phyloP scores from a whole-genome alignment of 306 rosid genomes.

The Quercus ilex region DNA sequence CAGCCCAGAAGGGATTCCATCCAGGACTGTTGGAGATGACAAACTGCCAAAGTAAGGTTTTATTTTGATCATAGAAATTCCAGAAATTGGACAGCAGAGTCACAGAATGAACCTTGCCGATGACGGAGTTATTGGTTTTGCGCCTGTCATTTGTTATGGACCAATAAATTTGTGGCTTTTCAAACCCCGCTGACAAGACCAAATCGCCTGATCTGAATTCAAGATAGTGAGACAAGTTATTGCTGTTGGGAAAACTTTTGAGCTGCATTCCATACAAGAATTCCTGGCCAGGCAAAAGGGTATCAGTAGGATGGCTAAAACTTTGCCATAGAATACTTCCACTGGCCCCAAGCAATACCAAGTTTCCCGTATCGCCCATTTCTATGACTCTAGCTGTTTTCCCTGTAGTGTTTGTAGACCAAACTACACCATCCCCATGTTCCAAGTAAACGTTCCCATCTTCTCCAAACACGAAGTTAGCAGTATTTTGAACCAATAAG shows the following conservation, averaged over 20 bases:
- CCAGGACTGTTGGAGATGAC: slow-evolving; percentile 11
- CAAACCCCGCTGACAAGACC: slow-evolving; percentile 34
- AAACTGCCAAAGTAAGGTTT: slow-evolving; percentile 32
- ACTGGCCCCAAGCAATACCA: slow-evolving; percentile 29
- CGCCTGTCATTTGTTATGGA: slow-evolving; percentile 25
- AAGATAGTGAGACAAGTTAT: slow-evolving; percentile 26
- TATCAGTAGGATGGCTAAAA: slow-evolving; percentile 38
- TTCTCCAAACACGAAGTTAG: slow-evolving; percentile 22
- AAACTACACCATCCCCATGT: background rate
- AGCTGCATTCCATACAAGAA: slow-evolving; percentile 37
- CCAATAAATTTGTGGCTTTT: slow-evolving; percentile 40
- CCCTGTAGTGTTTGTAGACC: slow-evolving; percentile 33
- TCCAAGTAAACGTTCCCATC: slow-evolving; percentile 25
- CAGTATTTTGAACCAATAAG: background rate
- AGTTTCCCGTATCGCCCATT: slow-evolving; percentile 34
- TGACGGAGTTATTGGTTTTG: slow-evolving; percentile 16
- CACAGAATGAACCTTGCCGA: slow-evolving; percentile 17
- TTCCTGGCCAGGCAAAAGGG: slow-evolving; percentile 38
- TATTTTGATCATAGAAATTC: slow-evolving; percentile 30
- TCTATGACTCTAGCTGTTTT: slow-evolving; percentile 26
- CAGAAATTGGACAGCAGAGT: slow-evolving; percentile 22
- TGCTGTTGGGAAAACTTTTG: slow-evolving; percentile 26
- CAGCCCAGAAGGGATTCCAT: slow-evolving; percentile 25
- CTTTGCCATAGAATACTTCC: slow-evolving; percentile 41
- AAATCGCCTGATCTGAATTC: slow-evolving; percentile 30